Evolutionary conservation across 495 filamentous ascomycete species (phyloP), one percentile per base, ranked within the genome.

Genomic region (Penicillium egyptiacum): DNA sequence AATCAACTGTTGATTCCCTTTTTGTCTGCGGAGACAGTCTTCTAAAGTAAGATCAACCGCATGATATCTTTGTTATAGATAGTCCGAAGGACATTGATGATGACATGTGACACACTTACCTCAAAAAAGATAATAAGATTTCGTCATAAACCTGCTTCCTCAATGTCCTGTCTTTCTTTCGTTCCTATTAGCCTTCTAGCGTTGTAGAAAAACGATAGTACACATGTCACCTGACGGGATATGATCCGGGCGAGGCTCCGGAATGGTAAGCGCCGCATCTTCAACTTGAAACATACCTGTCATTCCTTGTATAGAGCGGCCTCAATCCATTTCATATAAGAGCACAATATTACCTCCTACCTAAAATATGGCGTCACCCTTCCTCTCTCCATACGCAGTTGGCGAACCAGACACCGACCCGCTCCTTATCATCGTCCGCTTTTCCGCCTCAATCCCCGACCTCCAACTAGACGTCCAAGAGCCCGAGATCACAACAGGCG

Each of bases 371-470:
- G 54, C 56, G 8, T 60, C 63, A 11, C 53, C 50, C 31, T 61
- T 64, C 20, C 67, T 65, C 61, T 45, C 61, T 58, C 5, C 58
- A 22, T 33, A 59, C 52, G 35, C 30, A 64, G 48, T 50, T 33
- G 60, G 49, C 57, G 60, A 58, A 31, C 56, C 63, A 33, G 62
- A 71, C 61, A 60, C 60, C 20, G 73, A 79, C 37, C 80, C 81
- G 52, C 69, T 92, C 45, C 81, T 85, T 64, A 79, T 96, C 20
- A 92, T 86, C 19, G 85, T 97, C 72, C 90, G 92, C 70, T 97
- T 97, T 82, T 88, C 90, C 46, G 86, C 87, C 55, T 83, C 89
- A 3, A 81, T 93, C 54, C 85, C 91, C 8, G 93, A 97, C 74
- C 83, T 96, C 50, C 82, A 85, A 48, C 81, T 97, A 56, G 83